Evolutionary conservation across 1,284 basidiomycete genomes (phyloP).

Genomic region (Cryptococcus sp.): DNA sequence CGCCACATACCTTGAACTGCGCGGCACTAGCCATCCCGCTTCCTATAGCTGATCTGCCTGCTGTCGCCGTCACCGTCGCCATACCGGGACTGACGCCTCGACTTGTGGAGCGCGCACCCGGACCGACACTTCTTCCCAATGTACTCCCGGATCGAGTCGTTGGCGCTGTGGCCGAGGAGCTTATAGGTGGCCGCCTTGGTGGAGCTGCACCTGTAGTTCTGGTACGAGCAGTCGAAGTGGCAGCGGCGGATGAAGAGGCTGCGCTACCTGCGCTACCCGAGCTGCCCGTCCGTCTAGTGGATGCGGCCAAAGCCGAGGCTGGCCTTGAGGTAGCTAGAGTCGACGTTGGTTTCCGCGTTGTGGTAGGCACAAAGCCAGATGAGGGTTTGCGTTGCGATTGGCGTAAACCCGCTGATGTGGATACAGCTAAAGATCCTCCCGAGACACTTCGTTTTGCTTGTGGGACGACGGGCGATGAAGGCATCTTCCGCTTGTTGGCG

Average conservation of each 20-base stretch:
- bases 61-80: background rate
- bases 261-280: constrained; percentile 19
- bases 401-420: constrained; percentile 14
- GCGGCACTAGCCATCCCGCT: constrained; percentile 35
- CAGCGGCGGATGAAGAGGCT: constrained; percentile 13
- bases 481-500: constrained; percentile 40
- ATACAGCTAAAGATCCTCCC: constrained; percentile 17
- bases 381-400: constrained; percentile 21
- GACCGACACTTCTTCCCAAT: constrained; percentile 27
- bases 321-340: constrained; percentile 14
- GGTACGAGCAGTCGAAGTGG: constrained; percentile 9
- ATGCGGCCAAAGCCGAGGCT: constrained; percentile 12
- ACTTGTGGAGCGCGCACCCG: constrained; percentile 15
- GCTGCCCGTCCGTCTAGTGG: constrained; percentile 21
- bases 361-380: constrained; percentile 30
- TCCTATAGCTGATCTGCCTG: constrained; percentile 26
- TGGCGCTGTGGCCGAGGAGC: constrained; percentile 12
- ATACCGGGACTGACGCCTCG: constrained; percentile 32
- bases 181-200: constrained; percentile 24
- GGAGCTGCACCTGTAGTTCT: constrained; percentile 10
- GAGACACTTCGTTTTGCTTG: constrained; percentile 34
- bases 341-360: constrained; percentile 21
- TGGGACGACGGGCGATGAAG: constrained; percentile 29
- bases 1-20: constrained; percentile 31
- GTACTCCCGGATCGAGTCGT: constrained; percentile 12